Conservation (phyloP, 2,329 filamentous ascomycete species). For the Botrytis elliptica region DNA sequence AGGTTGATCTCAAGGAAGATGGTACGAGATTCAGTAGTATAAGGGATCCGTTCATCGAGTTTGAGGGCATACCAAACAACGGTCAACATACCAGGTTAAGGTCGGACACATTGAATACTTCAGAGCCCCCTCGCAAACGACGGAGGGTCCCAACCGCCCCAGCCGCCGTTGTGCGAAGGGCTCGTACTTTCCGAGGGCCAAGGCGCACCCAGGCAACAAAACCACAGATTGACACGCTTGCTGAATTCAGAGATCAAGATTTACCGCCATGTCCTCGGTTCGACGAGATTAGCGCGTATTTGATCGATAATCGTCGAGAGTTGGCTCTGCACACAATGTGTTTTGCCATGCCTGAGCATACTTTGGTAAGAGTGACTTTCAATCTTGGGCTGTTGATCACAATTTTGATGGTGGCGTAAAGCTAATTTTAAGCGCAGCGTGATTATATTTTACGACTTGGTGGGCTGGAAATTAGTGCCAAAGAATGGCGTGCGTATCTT, state of each 20-base stretch:
- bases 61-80: neutral
- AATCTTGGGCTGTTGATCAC: neutral
- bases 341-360: constrained; percentile 23
- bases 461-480: constrained; percentile 13
- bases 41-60: neutral
- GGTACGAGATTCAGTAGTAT: neutral
- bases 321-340: constrained; percentile 25
- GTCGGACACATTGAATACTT: neutral
- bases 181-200: neutral
- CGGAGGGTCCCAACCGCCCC: neutral
- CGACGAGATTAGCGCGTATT: constrained; percentile 16
- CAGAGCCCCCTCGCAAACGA: neutral
- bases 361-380: constrained; percentile 5
- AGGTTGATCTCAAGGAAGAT: neutral
- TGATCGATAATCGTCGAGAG: constrained; percentile 13
- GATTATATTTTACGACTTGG: constrained; percentile 15
- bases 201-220: neutral
- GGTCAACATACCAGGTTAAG: no score
- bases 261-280: constrained; percentile 12
- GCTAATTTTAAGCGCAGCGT: constrained; percentile 1
- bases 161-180: neutral
- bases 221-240: neutral
- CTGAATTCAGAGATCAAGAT: neutral
- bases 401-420: neutral
- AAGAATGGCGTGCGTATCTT: constrained; percentile 24